Percentiles rank a stretch among this genome's conserved stretches.
phyloP scores from a whole-genome alignment of 2,329 filamentous ascomycete genomes.

The Xylariaceae sp. region DNA sequence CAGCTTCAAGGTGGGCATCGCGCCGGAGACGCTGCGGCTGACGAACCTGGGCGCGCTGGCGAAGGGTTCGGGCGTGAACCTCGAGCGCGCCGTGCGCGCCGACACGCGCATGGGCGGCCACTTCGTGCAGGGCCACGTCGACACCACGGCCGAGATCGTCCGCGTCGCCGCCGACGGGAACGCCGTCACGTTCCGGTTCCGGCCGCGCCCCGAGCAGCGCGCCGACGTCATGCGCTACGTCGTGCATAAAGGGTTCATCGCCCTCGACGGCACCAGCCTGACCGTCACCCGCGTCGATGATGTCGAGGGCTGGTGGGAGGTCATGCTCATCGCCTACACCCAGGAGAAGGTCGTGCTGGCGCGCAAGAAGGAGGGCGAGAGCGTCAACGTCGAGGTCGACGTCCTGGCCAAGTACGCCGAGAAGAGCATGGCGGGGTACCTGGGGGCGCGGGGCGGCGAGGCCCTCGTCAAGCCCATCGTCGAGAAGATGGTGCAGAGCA shows the following conservation, averaged over 20 bases:
- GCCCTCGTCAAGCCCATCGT: slow-evolving; percentile 61
- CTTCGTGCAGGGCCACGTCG: slow-evolving; percentile 97
- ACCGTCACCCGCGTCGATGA: slow-evolving; percentile 90
- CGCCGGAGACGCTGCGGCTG: slow-evolving; percentile 92
- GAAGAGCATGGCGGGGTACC: slow-evolving; percentile 82
- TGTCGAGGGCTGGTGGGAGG: slow-evolving; percentile 81
- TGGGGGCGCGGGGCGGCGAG: slow-evolving; percentile 61
- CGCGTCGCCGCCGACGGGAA: slow-evolving; percentile 83
- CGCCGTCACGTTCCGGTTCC: slow-evolving; percentile 83
- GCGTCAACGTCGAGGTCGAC: slow-evolving; percentile 92
- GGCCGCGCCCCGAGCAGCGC: slow-evolving; percentile 56
- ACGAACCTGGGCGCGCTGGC: slow-evolving; percentile 86
- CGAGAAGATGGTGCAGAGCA: slow-evolving; percentile 74
- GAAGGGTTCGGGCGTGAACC: slow-evolving; percentile 75
- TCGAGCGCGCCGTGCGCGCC: slow-evolving; percentile 90
- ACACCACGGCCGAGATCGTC: slow-evolving; percentile 80
- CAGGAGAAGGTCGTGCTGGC: slow-evolving; percentile 89
- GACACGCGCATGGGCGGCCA: slow-evolving; percentile 97
- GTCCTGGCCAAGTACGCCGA: slow-evolving; percentile 85
- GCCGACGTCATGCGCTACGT: slow-evolving; percentile 76
- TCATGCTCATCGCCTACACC: slow-evolving; percentile 97
- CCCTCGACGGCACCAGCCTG: slow-evolving; percentile 91
- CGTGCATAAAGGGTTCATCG: slow-evolving; percentile 95
- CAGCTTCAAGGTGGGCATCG: slow-evolving; percentile 88
- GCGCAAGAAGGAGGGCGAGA: slow-evolving; percentile 76